These are phyloP conservation scores for Beauveria australis DNA, from an alignment of 2,329 filamentous ascomycete species.

Conservation along the genomic window DNA sequence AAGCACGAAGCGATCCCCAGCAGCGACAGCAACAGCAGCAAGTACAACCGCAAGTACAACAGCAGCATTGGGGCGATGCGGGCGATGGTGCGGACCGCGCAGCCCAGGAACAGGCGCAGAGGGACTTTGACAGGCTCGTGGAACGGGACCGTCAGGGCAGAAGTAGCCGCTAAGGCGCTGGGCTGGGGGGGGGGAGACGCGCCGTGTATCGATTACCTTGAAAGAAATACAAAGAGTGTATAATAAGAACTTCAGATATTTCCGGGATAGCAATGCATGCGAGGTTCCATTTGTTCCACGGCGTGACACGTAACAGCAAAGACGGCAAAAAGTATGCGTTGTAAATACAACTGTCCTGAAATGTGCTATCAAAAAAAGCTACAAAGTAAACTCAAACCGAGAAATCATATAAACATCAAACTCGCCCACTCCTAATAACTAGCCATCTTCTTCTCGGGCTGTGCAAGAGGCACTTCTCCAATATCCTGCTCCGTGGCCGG, in stretches of 20 bases:
- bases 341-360: neutral
- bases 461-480: constrained; percentile 1
- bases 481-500: neutral
- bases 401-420: neutral
- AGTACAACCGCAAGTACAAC: neutral
- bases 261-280: neutral
- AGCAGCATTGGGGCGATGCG: constrained; percentile 16
- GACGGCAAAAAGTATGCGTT: neutral
- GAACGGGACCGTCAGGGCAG: constrained; percentile 33
- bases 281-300: neutral
- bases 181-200: too few species aligned
- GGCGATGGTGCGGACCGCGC: constrained; percentile 29
- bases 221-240: neutral
- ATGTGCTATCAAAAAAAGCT: neutral
- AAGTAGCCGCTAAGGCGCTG: constrained; percentile 16
- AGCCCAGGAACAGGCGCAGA: constrained; percentile 38
- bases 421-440: neutral
- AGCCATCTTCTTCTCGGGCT: neutral
- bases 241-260: neutral
- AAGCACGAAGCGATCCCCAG: constrained; percentile 16
- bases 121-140: constrained; percentile 41
- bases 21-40: constrained; percentile 5
- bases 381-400: neutral
- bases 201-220: neutral
- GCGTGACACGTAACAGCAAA: neutral